These are phyloP conservation scores for Manihot esculenta DNA, from an alignment of 441 rosid species.

Conservation along the genomic window DNA sequence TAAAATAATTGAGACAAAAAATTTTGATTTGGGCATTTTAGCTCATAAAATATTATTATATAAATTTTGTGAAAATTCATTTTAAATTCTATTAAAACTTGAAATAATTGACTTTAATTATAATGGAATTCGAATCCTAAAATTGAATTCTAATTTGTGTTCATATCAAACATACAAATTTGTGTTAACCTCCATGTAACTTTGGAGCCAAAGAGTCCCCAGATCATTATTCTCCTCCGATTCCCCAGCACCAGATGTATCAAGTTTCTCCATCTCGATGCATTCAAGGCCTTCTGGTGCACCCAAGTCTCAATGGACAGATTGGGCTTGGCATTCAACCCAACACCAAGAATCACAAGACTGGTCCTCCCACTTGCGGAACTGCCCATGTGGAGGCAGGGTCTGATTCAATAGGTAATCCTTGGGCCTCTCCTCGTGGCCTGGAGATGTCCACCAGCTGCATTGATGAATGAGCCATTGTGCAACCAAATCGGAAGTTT, in stretches of 20 bases:
- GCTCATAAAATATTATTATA: no score
- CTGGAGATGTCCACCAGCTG: constrained; percentile 56
- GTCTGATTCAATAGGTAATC: constrained; percentile 73
- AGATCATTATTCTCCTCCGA: constrained; percentile 14
- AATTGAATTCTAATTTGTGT: no score
- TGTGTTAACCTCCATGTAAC: no score
- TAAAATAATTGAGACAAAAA: no score
- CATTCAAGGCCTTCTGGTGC: constrained; percentile 83
- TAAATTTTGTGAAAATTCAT: no score
- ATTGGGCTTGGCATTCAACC: constrained; percentile 93
- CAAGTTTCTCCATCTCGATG: constrained; percentile 50
- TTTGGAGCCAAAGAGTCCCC: no score
- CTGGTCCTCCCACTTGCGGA: constrained; percentile 95
- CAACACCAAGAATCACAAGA: constrained; percentile 90
- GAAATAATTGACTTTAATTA: no score
- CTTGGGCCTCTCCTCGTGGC: constrained; percentile 81
- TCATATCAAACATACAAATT: no score
- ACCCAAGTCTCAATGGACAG: constrained; percentile 96
- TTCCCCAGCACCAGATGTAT: constrained; percentile 6
- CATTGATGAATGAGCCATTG: background rate
- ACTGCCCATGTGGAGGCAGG: constrained; percentile 69
- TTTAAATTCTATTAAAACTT: no score
- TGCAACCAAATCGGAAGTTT: background rate
- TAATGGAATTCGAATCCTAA: no score
- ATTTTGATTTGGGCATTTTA: no score